Percentiles rank a stretch among this genome's conserved stretches.
These are phyloP conservation scores for Acacia acuminata DNA, from an alignment of 306 rosid species.

Conservation along the genomic window DNA sequence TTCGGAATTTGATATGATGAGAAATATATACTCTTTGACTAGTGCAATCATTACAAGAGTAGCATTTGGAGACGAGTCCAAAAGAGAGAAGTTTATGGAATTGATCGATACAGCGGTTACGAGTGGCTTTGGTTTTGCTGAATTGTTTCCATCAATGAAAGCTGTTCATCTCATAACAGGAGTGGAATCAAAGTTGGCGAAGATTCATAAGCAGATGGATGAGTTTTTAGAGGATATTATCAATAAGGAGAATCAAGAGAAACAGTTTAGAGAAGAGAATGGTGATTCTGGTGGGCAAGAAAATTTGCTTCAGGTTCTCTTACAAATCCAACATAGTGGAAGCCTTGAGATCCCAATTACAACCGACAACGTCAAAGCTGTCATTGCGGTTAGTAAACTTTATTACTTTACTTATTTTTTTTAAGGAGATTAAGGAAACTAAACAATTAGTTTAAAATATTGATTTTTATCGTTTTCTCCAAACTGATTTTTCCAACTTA, in stretches of 20 bases:
- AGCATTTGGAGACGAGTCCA: conserved; percentile 9
- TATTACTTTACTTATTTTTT: no score
- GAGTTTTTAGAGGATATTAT: neutral
- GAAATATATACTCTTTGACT: neutral
- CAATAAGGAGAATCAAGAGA: neutral
- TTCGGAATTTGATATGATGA: neutral
- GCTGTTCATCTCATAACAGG: neutral
- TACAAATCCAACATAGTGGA: neutral
- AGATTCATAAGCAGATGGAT: neutral
- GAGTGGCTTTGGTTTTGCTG: neutral
- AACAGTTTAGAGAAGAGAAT: neutral
- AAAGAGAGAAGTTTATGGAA: neutral
- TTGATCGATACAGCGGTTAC: neutral
- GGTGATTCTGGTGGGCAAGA: neutral
- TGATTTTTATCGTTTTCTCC: no score
- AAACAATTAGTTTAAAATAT: no score
- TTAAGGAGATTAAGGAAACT: no score
- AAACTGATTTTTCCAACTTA: no score
- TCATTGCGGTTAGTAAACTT: neutral
- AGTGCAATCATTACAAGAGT: neutral
- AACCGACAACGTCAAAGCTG: neutral
- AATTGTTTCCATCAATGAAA: conserved; percentile 2
- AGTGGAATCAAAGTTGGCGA: neutral
- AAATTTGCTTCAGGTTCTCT: conserved; percentile 1
- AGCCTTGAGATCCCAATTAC: conserved; percentile 20